Base-by-base conservation (phyloP, 192 early-diverging fungal genomes). In the Entomortierella lignicola region DNA sequence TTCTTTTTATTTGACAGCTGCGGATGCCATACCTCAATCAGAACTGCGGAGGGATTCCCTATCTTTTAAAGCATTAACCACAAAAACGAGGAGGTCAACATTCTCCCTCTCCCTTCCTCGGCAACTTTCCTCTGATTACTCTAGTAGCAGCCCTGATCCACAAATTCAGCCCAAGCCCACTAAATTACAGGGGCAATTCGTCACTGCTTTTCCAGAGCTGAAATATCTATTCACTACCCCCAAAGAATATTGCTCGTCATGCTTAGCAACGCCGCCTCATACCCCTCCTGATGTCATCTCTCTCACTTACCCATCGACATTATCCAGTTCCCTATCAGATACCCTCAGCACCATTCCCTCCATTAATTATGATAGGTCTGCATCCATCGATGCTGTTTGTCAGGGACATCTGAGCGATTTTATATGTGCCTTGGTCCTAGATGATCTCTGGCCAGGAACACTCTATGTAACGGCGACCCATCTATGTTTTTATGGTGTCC, bases 401-500 rank as follows among this genome's bases (percentile, higher is more conserved):
- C 52, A 11, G 3, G 69, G 69, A 11, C 69, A 62, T 27, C 54
- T 71, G 13, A 61, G 41, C 29, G 58, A 63, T 29, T 61, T 50
- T 18, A 18, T 39, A 0, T 88, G 87, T 59, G 86, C 87, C 11
- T 37, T 88, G 26, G 88, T 89, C 26, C 64, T 75, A n/a, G 87
- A 89, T n/a, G 69, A 67, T 23, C 60, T 89, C 29, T 88, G 85
- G 79, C 80, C 83, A 27, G 87, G 87, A 2, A 72, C 69, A 34
- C 60, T 88, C 10, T 88, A 85, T 43, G 31, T 82, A 8, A 89
- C 88, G 20, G 55, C 25, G 23, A 54, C 43, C 10, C 84, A 89
- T 54, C 41, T 89, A 5, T 83, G 82, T 44, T 88, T 88, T 47
- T 85, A 86, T 27, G 88, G 85, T 0, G 88, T 84, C 25, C 57